Evolutionary conservation across 2,329 filamentous ascomycete species (phyloP), one percentile per base, ranked within the genome.

Genomic region (Trichophyton benhamiae): DNA sequence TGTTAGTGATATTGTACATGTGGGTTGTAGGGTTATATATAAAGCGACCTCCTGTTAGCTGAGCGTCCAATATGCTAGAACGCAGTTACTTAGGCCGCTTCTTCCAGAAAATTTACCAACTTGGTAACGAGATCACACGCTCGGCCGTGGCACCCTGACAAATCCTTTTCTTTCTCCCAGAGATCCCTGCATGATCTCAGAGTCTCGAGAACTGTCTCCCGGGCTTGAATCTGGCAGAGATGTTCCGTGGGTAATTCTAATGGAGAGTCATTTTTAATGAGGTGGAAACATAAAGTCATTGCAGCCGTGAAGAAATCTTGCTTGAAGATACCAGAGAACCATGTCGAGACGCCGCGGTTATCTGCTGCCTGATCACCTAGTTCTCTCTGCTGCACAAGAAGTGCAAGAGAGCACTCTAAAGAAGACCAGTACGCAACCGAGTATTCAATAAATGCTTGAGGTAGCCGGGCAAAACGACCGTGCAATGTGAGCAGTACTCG

Each of bases 121-220:
- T 33, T 30, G 27, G 17, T 30, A n/a, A 53, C 49, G 2, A 53
- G 17, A 22, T 53, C 22, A 25, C 49, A 53, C 27, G 49, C 49
- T 30, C 49, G 20, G 27, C 22, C 49, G 15, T 63, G 62, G 22
- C 62, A 63, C 22, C 58, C 46, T 22, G 62, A 63, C 8, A 36
- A 55, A n/a, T 59, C 38, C 44, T 61, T 20, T 64, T 72, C 85
- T 8, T 84, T 80, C 0, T 81, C 76, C 1, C 73, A 78, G 11
- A 78, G 82, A 62, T 66, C 65, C 44, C 63, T 62, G 42, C 65
- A 66, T 30, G 63, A 65, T 20, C 62, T 46, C 5, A 66, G 36
- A 1, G 65, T 66, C 52, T 66, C 60, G 7, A 66, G 61, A 44
- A 66, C 66, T 1, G 64, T 66, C 44, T 64, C 62, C 22, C 62